phyloP scores from a whole-genome alignment of 2,329 filamentous ascomycete genomes.

The Penicillium sp. region DNA sequence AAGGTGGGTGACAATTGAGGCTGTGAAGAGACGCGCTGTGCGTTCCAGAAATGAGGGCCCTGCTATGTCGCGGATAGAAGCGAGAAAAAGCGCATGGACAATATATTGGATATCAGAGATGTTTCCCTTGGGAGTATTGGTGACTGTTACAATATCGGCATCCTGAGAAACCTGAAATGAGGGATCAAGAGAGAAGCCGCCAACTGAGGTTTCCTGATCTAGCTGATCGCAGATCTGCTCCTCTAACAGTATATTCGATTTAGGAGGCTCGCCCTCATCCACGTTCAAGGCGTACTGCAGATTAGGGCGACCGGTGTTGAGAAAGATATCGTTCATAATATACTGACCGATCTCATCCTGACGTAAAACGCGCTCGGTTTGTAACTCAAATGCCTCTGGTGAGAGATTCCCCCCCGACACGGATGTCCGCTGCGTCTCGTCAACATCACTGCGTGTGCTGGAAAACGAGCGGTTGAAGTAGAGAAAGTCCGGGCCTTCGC shows the following conservation, averaged over 20 bases:
- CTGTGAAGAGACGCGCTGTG: constrained; percentile 4
- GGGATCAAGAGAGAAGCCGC: constrained; percentile 8
- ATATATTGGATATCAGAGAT: constrained; percentile 19
- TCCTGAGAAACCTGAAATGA: constrained; percentile 10
- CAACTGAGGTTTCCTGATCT: constrained; percentile 8
- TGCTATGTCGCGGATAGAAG: not conserved
- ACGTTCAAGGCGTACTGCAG: constrained; percentile 8
- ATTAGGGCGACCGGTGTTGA: not conserved
- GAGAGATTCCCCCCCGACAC: not conserved
- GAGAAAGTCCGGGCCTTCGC: constrained; percentile 14
- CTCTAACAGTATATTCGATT: not conserved
- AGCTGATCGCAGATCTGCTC: constrained; percentile 17
- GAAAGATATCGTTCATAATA: constrained; percentile 2
- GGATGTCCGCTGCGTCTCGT: not conserved
- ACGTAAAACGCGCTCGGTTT: not conserved
- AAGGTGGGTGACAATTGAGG: not conserved
- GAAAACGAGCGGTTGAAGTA: constrained; percentile 22
- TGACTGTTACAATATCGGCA: constrained; percentile 8
- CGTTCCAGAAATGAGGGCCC: constrained; percentile 7
- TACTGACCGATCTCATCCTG: constrained; percentile 2
- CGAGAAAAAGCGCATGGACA: constrained; percentile 17
- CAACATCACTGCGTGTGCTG: not conserved
- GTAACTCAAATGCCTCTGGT: constrained; percentile 12
- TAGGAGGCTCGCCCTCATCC: constrained; percentile 14
- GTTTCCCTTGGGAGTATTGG: constrained; percentile 9